Evolutionary conservation across 805 yeast genomes (phyloP).

Genomic region (Saccharomyces paradoxus): DNA sequence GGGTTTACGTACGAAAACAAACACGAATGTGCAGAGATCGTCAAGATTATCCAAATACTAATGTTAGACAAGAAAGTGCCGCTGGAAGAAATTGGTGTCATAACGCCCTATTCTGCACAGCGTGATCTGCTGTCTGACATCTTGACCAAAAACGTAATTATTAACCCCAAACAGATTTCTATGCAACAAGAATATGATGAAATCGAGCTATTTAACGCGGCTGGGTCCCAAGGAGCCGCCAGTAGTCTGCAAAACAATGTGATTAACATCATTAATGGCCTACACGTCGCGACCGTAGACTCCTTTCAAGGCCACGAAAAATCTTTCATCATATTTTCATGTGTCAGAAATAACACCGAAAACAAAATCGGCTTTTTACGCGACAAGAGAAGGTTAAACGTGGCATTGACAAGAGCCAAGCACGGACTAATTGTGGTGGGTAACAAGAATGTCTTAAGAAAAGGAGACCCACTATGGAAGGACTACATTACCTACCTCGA

Average conservation of each 20-base stretch:
- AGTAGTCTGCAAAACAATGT: conserved; percentile 10
- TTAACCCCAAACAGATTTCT: conserved; percentile 46
- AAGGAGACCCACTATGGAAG: conserved; percentile 43
- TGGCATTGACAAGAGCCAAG: conserved; percentile 64
- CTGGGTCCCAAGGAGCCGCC: conserved; percentile 4
- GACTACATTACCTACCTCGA: conserved; percentile 39
- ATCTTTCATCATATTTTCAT: conserved; percentile 66
- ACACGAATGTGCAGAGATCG: conserved; percentile 44
- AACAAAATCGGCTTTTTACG: conserved; percentile 53
- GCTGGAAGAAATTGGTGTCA: conserved; percentile 49
- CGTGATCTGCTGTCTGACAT: conserved; percentile 50
- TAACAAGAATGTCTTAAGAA: conserved; percentile 42
- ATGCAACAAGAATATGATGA: conserved; percentile 50
- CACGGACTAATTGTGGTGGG: conserved; percentile 56
- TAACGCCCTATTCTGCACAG: conserved; percentile 74
- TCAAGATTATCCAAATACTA: conserved; percentile 41
- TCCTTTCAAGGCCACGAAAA: conserved; percentile 91
- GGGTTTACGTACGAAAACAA: conserved; percentile 54
- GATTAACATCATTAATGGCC: conserved; percentile 34
- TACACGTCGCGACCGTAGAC: conserved; percentile 59
- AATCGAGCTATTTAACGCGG: conserved; percentile 44
- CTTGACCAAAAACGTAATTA: conserved; percentile 41
- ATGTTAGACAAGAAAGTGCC: conserved; percentile 46
- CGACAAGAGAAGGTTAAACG: conserved; percentile 58
- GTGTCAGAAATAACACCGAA: conserved; percentile 60